phyloP scores from a whole-genome alignment of 1,139 yeast genomes.

The Schwanniomyces etchellsii region DNA sequence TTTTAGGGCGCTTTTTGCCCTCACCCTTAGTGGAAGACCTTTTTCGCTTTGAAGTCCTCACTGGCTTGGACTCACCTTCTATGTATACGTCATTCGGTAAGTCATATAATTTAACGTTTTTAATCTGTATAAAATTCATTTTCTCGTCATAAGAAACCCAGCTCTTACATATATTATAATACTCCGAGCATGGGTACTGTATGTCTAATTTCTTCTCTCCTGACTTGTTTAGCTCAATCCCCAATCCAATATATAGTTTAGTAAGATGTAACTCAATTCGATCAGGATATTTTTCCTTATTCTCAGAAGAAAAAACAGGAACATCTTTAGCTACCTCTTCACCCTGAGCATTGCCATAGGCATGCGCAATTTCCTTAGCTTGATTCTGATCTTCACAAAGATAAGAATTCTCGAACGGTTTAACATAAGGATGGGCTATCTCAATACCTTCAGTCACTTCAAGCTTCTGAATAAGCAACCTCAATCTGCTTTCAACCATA shows the following conservation, averaged over 20 bases:
- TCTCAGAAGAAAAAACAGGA: conserved; percentile 6
- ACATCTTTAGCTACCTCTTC: conserved; percentile 17
- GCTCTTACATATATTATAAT: conserved; percentile 69
- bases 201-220: conserved; percentile 73
- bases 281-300: conserved; percentile 11
- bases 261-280: conserved; percentile 50
- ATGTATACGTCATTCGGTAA: conserved; percentile 80
- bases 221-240: conserved; percentile 43
- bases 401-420: conserved; percentile 60
- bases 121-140: conserved; percentile 57
- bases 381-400: conserved; percentile 50
- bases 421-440: conserved; percentile 86
- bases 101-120: conserved; percentile 75
- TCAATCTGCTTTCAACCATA: conserved; percentile 80
- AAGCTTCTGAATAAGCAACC: conserved; percentile 75
- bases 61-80: conserved; percentile 74
- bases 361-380: conserved; percentile 48
- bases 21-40: conserved; percentile 10
- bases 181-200: conserved; percentile 88
- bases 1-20: conserved; percentile 14
- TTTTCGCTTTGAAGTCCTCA: conserved; percentile 36
- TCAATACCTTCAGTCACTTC: conserved; percentile 72
- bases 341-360: conserved; percentile 45
- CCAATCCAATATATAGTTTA: conserved; percentile 75
- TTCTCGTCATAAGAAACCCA: conserved; percentile 64